Base-by-base conservation (phyloP, 108 stramenopile genomes). In the Pseudonitzschia multiseries region DNA sequence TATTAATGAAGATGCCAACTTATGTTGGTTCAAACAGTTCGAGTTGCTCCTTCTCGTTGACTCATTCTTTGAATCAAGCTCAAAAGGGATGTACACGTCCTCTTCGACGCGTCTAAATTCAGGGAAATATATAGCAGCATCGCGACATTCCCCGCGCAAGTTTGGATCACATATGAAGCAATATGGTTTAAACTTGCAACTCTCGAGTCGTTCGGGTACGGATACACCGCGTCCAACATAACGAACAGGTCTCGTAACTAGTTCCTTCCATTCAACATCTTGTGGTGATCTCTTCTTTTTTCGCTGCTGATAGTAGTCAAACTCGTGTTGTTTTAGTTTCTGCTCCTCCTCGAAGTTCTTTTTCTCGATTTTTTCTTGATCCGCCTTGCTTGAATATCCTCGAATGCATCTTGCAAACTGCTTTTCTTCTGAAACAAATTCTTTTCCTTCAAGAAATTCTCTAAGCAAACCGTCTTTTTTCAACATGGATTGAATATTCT, bases 311-410 rank as follows among this genome's bases (percentile, higher is more conserved):
- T 48, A 44, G 66, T 72, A 78, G 8, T 62, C 71, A 32, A 62
- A 57, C 36, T 78, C 71, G 14, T 65, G 44, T 31, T 68, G 32
- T 36, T 46, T 27, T 8, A 33, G 24, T 52, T 70, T 64, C 28
- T 67, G 66, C 42, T 68, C 40, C 50, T 78, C 77, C 48, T 72
- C 77, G 29, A 71, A 70, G 21, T 78, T 41, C 48, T 18, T 68
- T 41, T 72, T 72, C 46, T 78, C 77, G 29, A 78, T 78, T 61
- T 65, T 67, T 29, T 78, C 77, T 42, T 78, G 77, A 48, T 78
- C 77, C 3, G 77, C 77, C 24, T 72, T 72, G 2, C 66, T 36
- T 29, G 62, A 71, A 70, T 78, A 78, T 17, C 63, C 65, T 14
- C 77, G 71, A 28, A 71, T 52, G 61, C 62, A 52, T 52, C 71